These are phyloP conservation scores for Ceratobasidium sp. DNA, from an alignment of 1,284 basidiomycete genomes.

Conservation along the genomic window DNA sequence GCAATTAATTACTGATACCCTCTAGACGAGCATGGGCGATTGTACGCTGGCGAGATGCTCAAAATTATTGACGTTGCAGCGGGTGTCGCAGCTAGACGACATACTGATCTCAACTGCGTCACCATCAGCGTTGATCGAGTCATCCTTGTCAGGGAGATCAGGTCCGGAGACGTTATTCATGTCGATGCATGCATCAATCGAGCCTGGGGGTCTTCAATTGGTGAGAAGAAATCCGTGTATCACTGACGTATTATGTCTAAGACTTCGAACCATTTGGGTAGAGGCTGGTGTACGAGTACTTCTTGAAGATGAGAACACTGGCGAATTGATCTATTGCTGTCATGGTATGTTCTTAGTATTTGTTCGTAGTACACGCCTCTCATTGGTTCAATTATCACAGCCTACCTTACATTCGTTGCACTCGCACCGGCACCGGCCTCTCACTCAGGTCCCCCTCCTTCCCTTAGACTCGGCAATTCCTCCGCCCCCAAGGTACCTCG, in stretches of 20 bases:
- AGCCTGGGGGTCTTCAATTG: conserved; percentile 51
- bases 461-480: conserved; percentile 47
- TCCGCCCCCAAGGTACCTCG: conserved; percentile 45
- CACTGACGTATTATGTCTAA: background rate
- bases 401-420: conserved; percentile 56
- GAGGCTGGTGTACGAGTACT: conserved; percentile 55
- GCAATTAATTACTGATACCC: background rate
- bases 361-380: background rate
- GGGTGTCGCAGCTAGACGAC: conserved; percentile 54
- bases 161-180: conserved; percentile 51
- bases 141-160: conserved; percentile 48
- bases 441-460: conserved; percentile 37
- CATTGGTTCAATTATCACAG: conserved; percentile 32
- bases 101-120: conserved; percentile 53
- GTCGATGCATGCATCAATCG: conserved; percentile 54
- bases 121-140: conserved; percentile 55
- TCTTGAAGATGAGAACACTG: conserved; percentile 49
- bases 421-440: conserved; percentile 44
- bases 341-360: conserved; percentile 47
- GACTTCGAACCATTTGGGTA: conserved; percentile 47
- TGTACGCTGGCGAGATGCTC: conserved; percentile 55
- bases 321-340: conserved; percentile 52
- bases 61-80: conserved; percentile 56
- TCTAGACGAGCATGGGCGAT: conserved; percentile 49
- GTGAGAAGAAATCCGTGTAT: conserved; percentile 20